These are phyloP conservation scores for Yamadazyma oceani DNA, from an alignment of 1,139 yeast species.

Conservation along the genomic window DNA sequence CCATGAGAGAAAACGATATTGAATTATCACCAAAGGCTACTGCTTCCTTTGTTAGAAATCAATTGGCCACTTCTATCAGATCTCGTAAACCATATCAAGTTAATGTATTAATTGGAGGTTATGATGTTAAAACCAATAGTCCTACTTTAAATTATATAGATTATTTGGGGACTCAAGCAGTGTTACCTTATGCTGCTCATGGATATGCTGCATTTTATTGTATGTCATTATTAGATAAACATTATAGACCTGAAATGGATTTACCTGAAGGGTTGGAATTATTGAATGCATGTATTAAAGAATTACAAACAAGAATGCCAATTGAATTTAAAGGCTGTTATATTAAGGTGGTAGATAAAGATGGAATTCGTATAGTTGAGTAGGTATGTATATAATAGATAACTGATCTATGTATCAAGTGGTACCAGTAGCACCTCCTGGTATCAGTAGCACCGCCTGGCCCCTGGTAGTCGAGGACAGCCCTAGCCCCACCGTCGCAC, in stretches of 20 bases:
- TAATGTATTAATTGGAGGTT: slow-evolving; percentile 84
- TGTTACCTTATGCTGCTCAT: slow-evolving; percentile 76
- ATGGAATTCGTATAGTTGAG: slow-evolving; percentile 44
- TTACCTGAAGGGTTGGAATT: slow-evolving; percentile 78
- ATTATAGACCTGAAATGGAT: slow-evolving; percentile 76
- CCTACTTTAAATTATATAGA: slow-evolving; percentile 90
- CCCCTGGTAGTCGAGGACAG: too few species aligned
- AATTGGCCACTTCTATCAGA: slow-evolving; percentile 84
- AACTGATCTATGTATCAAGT: too few species aligned
- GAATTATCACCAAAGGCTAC: slow-evolving; percentile 84
- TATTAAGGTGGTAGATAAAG: slow-evolving; percentile 74
- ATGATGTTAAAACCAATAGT: slow-evolving; percentile 57
- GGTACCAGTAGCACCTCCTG: too few species aligned
- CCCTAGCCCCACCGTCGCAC: too few species aligned
- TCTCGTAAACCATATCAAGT: slow-evolving; percentile 93
- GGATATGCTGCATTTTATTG: slow-evolving; percentile 97
- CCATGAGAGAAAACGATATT: slow-evolving; percentile 76
- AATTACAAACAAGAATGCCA: slow-evolving; percentile 87
- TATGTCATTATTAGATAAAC: slow-evolving; percentile 85
- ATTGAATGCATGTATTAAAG: slow-evolving; percentile 71
- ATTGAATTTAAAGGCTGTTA: slow-evolving; percentile 90
- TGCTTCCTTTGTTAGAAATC: slow-evolving; percentile 85
- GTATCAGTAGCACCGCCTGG: too few species aligned
- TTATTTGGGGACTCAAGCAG: slow-evolving; percentile 88
- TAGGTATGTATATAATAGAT: neutral